phyloP scores from a whole-genome alignment of 108 stramenopile genomes.

The Cafeteria roenbergensis region DNA sequence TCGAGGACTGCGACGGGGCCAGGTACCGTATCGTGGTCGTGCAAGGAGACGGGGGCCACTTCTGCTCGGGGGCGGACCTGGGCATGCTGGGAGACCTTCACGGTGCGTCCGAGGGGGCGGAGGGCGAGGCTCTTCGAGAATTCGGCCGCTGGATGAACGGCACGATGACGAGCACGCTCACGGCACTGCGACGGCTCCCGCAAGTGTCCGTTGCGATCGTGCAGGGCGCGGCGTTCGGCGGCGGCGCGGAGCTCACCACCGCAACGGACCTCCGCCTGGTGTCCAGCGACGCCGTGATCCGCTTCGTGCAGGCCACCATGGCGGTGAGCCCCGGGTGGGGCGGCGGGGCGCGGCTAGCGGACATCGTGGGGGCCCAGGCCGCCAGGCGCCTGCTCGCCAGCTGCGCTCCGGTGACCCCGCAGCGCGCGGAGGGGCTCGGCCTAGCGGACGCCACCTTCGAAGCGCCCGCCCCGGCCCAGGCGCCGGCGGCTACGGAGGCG shows the following conservation, averaged over 20 bases:
- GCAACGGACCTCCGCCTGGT: neutral
- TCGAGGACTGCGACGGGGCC: too few species aligned
- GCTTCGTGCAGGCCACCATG: neutral
- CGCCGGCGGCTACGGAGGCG: too few species aligned
- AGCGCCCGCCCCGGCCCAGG: too few species aligned
- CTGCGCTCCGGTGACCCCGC: neutral
- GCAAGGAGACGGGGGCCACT: neutral
- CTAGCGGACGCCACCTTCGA: neutral
- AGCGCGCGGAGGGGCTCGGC: neutral
- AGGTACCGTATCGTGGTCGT: too few species aligned
- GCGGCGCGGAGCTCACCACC: neutral
- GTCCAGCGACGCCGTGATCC: neutral
- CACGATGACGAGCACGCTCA: too few species aligned
- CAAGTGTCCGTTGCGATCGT: neutral
- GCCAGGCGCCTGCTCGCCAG: neutral
- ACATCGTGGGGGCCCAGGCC: neutral
- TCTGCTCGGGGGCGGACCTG: neutral
- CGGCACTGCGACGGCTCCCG: too few species aligned
- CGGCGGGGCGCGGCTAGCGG: neutral
- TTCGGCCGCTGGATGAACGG: too few species aligned
- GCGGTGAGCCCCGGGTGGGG: constrained; percentile 5
- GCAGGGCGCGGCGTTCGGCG: neutral
- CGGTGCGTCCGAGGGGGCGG: too few species aligned
- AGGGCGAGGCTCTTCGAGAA: too few species aligned
- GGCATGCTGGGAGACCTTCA: neutral